These are phyloP conservation scores for Benincasa hispida DNA, from an alignment of 306 rosid species.

Conservation along the genomic window DNA sequence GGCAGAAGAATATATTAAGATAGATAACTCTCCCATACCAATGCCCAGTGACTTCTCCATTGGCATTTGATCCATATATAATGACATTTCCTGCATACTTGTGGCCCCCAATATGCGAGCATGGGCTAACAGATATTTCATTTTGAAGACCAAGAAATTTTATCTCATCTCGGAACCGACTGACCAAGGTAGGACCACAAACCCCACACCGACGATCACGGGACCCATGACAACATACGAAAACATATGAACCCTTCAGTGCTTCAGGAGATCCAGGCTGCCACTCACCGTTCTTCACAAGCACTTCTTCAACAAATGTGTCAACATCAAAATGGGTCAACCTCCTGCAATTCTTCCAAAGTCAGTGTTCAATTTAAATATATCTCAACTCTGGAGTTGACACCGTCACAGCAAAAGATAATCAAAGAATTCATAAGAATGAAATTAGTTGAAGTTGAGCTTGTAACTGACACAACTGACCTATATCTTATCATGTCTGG, in stretches of 20 bases:
- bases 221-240: conserved; percentile 85
- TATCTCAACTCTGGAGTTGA: background rate
- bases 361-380: background rate
- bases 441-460: background rate
- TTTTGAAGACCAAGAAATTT: conserved; percentile 52
- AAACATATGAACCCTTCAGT: conserved; percentile 55
- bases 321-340: conserved; percentile 93
- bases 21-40: conserved; percentile 39
- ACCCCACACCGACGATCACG: conserved; percentile 93
- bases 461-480: conserved; percentile 21
- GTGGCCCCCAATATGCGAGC: conserved; percentile 89
- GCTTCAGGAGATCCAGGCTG: conserved; percentile 80
- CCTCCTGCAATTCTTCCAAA: conserved; percentile 42
- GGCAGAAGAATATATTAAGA: background rate
- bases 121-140: conserved; percentile 83
- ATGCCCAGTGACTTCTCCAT: conserved; percentile 68
- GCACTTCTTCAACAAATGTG: conserved; percentile 93
- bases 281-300: conserved; percentile 92
- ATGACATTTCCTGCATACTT: conserved; percentile 88
- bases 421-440: background rate
- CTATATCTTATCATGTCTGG: conserved; percentile 98
- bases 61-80: conserved; percentile 46
- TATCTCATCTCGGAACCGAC: conserved; percentile 68
- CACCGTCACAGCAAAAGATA: background rate
- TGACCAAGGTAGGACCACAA: conserved; percentile 79